Conservation (phyloP, 2,329 filamentous ascomycete genomes). For the Metarhizium humberi region DNA sequence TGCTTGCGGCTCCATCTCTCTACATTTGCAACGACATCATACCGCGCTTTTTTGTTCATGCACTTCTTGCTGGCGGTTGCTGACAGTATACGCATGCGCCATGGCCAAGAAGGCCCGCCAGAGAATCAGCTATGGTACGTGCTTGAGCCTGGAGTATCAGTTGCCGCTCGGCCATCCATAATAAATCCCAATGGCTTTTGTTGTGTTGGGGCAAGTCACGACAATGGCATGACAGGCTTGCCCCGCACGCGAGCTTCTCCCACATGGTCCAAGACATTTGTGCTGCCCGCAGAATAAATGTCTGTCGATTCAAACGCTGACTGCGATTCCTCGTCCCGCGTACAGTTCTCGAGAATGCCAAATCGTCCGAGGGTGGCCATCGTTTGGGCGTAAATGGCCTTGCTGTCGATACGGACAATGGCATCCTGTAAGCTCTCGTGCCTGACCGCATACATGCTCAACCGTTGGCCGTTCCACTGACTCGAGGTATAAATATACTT, state of each 20-base stretch:
- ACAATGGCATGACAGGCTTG: neutral
- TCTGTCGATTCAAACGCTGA: slow-evolving; percentile 1
- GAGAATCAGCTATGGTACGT: slow-evolving; percentile 59
- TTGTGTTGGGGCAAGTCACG: no score
- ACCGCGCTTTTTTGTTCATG: neutral
- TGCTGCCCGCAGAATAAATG: neutral
- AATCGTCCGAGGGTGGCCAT: slow-evolving; percentile 64
- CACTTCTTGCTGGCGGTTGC: neutral
- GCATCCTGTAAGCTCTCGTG: slow-evolving; percentile 62
- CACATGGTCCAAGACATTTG: neutral
- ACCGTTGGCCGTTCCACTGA: neutral
- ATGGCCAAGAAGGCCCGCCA: slow-evolving; percentile 63
- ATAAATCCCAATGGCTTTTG: no score
- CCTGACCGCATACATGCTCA: neutral
- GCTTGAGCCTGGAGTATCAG: neutral
- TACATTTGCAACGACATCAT: neutral
- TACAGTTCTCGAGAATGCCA: slow-evolving; percentile 49
- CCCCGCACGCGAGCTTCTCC: slow-evolving; percentile 7
- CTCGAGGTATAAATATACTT: neutral
- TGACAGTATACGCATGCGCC: slow-evolving; percentile 7
- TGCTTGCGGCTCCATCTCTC: neutral
- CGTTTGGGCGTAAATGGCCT: slow-evolving; percentile 91
- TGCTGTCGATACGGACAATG: slow-evolving; percentile 72
- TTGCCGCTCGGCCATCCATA: neutral
- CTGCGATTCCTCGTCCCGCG: neutral